Conservation (phyloP, 371 early-diverging fungal species). For the Mortierella sp. region DNA sequence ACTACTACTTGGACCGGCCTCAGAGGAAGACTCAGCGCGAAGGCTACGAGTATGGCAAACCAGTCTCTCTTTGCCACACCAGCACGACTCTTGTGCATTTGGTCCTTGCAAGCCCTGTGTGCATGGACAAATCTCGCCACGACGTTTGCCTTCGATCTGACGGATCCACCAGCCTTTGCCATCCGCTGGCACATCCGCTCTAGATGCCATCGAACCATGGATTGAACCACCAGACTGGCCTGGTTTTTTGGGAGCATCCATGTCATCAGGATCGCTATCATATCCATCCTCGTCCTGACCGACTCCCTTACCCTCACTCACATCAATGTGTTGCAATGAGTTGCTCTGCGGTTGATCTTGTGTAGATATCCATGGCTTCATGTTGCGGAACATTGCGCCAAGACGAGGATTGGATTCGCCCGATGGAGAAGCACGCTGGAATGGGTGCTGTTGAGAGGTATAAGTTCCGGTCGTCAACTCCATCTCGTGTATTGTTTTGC, state of each 20-base stretch:
- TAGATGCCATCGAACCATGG: constrained; percentile 11
- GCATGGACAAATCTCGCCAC: constrained; percentile 43
- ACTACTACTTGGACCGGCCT: constrained; percentile 2
- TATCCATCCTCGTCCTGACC: neutral
- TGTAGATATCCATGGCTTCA: constrained; percentile 8
- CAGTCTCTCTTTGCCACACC: constrained; percentile 38
- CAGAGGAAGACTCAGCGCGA: neutral
- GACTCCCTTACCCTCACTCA: neutral
- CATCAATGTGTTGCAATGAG: constrained; percentile 5
- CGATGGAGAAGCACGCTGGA: neutral
- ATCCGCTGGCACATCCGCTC: constrained; percentile 21
- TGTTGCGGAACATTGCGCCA: constrained; percentile 7
- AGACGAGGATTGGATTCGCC: neutral
- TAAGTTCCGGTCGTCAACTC: neutral
- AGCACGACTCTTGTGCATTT: constrained; percentile 13
- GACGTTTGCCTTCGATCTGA: constrained; percentile 41
- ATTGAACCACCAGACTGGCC: neutral
- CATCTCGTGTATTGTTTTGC: neutral
- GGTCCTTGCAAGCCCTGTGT: neutral
- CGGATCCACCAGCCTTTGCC: constrained; percentile 52
- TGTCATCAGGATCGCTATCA: constrained; percentile 1
- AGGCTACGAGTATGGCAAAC: constrained; percentile 1
- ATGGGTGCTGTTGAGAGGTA: constrained; percentile 5
- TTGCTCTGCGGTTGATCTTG: neutral
- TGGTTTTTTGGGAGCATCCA: neutral